Percentiles rank a stretch among this genome's conserved stretches.
phyloP scores from a whole-genome alignment of 768 basidiomycete species.

The Mycena filopes region DNA sequence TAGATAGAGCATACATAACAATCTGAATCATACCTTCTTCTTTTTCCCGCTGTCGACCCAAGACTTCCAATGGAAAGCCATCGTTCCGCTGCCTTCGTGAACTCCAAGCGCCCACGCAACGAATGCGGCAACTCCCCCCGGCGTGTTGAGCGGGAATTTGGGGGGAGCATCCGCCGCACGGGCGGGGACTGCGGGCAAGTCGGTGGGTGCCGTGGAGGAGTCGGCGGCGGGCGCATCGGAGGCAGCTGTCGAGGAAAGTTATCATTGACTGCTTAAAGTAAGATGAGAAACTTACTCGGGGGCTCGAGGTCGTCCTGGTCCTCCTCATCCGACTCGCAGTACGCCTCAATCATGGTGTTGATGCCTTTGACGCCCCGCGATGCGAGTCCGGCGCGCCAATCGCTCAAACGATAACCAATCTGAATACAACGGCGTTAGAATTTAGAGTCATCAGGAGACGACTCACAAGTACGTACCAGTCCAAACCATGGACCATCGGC shows the following conservation, averaged over 20 bases:
- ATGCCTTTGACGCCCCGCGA: background rate
- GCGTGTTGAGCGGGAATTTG: background rate
- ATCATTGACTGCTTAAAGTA: background rate
- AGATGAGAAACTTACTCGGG: too few species aligned
- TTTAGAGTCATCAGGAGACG: background rate
- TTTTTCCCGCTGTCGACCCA: slow-evolving; percentile 2
- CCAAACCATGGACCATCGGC: background rate
- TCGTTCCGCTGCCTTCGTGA: background rate
- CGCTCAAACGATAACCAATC: slow-evolving; percentile 9
- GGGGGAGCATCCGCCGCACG: too few species aligned
- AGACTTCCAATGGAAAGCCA: background rate
- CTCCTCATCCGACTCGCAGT: background rate
- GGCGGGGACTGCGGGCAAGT: background rate
- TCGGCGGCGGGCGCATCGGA: background rate
- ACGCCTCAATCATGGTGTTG: background rate
- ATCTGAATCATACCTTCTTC: background rate
- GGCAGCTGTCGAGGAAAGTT: background rate
- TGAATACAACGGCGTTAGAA: background rate
- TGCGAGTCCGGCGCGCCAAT: background rate
- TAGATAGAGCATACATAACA: background rate
- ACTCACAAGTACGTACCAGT: background rate
- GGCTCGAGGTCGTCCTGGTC: background rate
- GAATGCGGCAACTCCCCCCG: background rate
- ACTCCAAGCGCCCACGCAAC: background rate
- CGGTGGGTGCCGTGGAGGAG: background rate